These are phyloP conservation scores for Scleroderma bovista DNA, from an alignment of 768 basidiomycete genomes.

Conservation along the genomic window DNA sequence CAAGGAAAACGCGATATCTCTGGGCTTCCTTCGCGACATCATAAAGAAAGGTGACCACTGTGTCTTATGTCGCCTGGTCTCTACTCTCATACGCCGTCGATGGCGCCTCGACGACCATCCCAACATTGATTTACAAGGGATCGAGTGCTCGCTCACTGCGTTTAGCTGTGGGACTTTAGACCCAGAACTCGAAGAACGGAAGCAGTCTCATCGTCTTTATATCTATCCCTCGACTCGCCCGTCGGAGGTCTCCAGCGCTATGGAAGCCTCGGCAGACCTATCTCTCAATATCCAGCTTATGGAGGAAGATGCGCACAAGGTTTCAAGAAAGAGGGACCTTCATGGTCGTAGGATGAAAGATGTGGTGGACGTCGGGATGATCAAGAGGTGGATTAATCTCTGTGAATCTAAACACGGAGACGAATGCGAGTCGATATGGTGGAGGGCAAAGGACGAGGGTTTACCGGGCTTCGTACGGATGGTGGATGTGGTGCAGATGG, in stretches of 20 bases:
- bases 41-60: slow-evolving; percentile 2
- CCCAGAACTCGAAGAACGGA: not conserved
- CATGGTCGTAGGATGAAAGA: slow-evolving; percentile 3
- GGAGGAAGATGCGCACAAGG: slow-evolving; percentile 3
- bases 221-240: not conserved
- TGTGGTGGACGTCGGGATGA: not conserved
- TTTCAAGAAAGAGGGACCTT: slow-evolving; percentile 3
- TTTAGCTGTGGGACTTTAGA: not conserved
- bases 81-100: not conserved
- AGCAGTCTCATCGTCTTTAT: not conserved
- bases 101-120: slow-evolving; percentile 1
- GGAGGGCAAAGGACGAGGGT: not conserved
- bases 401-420: not conserved
- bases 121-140: not conserved
- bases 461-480: slow-evolving; percentile 1
- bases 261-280: not conserved
- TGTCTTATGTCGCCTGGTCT: slow-evolving; percentile 2
- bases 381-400: slow-evolving; percentile 5
- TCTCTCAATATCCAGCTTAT: not conserved
- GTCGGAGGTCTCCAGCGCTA: not conserved
- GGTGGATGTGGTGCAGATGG: slow-evolving; percentile 1
- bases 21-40: slow-evolving; percentile 1
- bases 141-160: not conserved
- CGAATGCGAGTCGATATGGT: slow-evolving; percentile 2
- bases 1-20: not conserved